phyloP scores from a whole-genome alignment of 305 asterid genomes.

The Fraxinus nigra region DNA sequence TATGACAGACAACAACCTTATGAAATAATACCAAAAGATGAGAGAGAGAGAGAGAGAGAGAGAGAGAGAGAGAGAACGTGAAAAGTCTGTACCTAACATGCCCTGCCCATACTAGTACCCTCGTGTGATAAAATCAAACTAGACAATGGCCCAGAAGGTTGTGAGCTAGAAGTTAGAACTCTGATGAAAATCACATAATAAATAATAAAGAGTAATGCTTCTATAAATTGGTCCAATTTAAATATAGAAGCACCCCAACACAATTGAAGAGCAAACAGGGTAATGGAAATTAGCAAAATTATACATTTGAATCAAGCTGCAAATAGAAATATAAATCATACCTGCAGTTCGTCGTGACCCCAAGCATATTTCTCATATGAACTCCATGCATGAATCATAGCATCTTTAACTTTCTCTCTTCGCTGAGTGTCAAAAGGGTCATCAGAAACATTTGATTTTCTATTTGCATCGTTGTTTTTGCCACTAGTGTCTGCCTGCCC shows the following conservation, averaged over 20 bases:
- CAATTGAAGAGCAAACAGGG: background rate
- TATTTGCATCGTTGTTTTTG: constrained; percentile 23
- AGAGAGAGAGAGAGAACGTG: background rate
- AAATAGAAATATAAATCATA: constrained; percentile 25
- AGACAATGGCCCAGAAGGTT: background rate
- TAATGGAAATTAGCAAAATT: background rate
- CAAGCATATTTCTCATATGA: constrained; percentile 96
- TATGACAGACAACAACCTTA: background rate
- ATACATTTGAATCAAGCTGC: background rate
- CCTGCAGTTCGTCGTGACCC: constrained; percentile 99
- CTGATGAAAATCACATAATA: background rate
- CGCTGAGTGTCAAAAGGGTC: constrained; percentile 61
- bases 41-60: background rate
- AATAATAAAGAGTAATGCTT: background rate
- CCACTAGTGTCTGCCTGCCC: constrained; percentile 22
- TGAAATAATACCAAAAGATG: background rate
- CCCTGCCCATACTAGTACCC: background rate
- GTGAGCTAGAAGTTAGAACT: background rate
- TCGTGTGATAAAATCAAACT: background rate
- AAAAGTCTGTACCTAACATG: background rate
- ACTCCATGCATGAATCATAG: constrained; percentile 98
- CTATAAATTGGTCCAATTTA: background rate
- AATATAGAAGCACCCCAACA: background rate
- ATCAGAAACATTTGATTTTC: constrained; percentile 37
- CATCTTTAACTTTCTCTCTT: constrained; percentile 82